Evolutionary conservation across 768 basidiomycete genomes (phyloP).

Genomic region (Suillus lakei): DNA sequence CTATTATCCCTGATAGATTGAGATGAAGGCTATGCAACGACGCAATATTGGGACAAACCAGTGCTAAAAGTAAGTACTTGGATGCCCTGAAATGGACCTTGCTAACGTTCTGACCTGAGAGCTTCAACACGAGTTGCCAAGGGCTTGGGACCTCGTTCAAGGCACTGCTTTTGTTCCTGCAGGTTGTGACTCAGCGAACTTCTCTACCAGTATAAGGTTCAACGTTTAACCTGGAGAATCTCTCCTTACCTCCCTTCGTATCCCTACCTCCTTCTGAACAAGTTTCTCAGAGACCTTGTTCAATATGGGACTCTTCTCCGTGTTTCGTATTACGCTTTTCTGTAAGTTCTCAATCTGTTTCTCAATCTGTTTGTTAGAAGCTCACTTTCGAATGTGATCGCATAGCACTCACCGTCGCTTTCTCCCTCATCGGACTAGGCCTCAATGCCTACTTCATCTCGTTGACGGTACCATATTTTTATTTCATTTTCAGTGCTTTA

Average conservation of each 20-base stretch:
- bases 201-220: neutral
- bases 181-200: neutral
- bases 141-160: neutral
- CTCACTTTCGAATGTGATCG: slow-evolving; percentile 8
- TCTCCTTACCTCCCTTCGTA: neutral
- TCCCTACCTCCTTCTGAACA: neutral
- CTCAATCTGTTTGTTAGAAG: neutral
- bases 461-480: slow-evolving; percentile 20
- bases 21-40: neutral
- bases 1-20: neutral
- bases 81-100: neutral
- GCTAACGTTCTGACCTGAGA: neutral
- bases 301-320: slow-evolving; percentile 11
- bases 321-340: slow-evolving; percentile 25
- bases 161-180: neutral
- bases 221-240: neutral
- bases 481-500: slow-evolving; percentile 30
- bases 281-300: neutral
- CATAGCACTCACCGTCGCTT: slow-evolving; percentile 22
- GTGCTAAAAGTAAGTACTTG: too few species aligned
- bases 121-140: neutral
- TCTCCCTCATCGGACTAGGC: slow-evolving; percentile 37
- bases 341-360: slow-evolving; percentile 18
- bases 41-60: too few species aligned
- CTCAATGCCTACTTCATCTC: slow-evolving; percentile 33